Base-by-base conservation (phyloP, 768 basidiomycete species). In the Pisolithus orientalis region DNA sequence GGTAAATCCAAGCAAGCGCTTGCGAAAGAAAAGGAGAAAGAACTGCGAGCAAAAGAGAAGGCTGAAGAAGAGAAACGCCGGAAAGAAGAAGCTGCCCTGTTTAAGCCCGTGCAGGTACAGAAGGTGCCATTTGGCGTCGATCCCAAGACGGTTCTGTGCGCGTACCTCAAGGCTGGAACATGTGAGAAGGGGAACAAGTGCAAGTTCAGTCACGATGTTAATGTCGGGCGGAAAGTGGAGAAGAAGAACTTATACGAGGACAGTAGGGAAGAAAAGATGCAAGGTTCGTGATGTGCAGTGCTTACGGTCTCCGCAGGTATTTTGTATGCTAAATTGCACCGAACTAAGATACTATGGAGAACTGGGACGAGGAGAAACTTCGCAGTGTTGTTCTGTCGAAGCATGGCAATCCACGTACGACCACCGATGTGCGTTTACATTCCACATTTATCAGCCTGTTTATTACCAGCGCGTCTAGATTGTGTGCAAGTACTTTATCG, bases 181-280 rank as follows among this genome's bases (percentile, higher is more conserved):
- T 99, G 95, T 65, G 93, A 95, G 25, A 98, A 97, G 76, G 95
- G 92, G 25, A 82, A 60, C 67, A 92, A 91, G 73, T 98, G 96
- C 75, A 97, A 95, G 76, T 98, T 96, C 72, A 94, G 93, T 57
- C 96, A 99, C 68, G 86, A 98, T 73, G 62, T 85, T 54, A 79
- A 97, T 59, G 81, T 95, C 34, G 94, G 81, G 6, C 74, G 96
- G 55, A 97, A 94, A 70, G 87, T 89, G 44, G 90, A 93, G 67
- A 99, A 98, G 82, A 91, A 85, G 76, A 92, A 94, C 67, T 63
- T 99, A 62, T 99, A 99, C 67, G 85, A 82, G 64, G 96, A 99
- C 67, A 75, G 66, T 49, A 76, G 95, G 56, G 90, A 89, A 66
- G 89, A 93, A 56, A 87, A 94, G 70, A 63, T 79, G 60, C 68